Conservation (phyloP, 805 yeast species). For the Saturnispora hagleri region DNA sequence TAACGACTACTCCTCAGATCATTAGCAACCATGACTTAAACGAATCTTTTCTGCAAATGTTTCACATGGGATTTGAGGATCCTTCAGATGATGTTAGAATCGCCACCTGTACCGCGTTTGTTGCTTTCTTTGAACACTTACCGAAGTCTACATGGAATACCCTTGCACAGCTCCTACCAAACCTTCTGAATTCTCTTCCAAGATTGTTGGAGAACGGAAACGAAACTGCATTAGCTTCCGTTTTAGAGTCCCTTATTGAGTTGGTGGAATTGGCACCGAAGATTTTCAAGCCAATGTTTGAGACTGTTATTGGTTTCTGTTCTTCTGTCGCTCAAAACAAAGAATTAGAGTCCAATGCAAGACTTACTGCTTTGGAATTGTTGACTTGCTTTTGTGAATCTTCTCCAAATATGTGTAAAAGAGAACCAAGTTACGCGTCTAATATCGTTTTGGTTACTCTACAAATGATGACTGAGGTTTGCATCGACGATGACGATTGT, state of each 20-base stretch:
- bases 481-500: slow-evolving; percentile 64
- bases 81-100: slow-evolving; percentile 74
- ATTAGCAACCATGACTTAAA: slow-evolving; percentile 38
- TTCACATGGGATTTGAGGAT: slow-evolving; percentile 76
- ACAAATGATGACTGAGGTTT: slow-evolving; percentile 86
- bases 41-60: slow-evolving; percentile 52
- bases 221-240: slow-evolving; percentile 73
- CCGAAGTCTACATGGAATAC: slow-evolving; percentile 74
- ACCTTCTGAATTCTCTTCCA: slow-evolving; percentile 77
- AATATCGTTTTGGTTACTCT: slow-evolving; percentile 66
- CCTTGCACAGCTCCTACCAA: slow-evolving; percentile 73
- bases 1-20: slow-evolving; percentile 74
- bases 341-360: slow-evolving; percentile 68
- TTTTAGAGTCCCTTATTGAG: slow-evolving; percentile 83
- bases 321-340: slow-evolving; percentile 73
- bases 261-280: slow-evolving; percentile 91
- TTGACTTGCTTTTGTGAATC: slow-evolving; percentile 86
- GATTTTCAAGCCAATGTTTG: slow-evolving; percentile 85
- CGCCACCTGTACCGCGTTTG: slow-evolving; percentile 87
- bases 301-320: slow-evolving; percentile 77
- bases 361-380: slow-evolving; percentile 82
- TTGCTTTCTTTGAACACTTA: slow-evolving; percentile 73
- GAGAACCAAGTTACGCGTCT: slow-evolving; percentile 61
- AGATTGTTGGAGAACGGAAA: slow-evolving; percentile 71
- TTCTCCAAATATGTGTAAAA: slow-evolving; percentile 91